Conservation (phyloP, 169 alveolate genomes). For the Theileria annulata region DNA sequence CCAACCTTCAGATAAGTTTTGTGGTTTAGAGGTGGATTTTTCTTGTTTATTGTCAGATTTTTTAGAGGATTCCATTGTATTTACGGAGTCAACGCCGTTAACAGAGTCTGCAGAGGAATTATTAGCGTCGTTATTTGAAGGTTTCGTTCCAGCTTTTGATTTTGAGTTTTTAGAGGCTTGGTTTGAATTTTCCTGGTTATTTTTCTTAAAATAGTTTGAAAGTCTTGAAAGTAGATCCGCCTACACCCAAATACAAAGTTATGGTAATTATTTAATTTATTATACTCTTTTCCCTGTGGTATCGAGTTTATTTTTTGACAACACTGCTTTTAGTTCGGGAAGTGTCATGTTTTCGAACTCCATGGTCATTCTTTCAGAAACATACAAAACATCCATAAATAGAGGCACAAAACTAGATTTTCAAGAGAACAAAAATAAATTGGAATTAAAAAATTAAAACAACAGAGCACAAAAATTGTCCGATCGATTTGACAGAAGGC, state of each 20-base stretch:
- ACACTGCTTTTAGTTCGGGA: constrained; percentile 48
- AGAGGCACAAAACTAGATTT: background rate
- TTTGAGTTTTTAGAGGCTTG: background rate
- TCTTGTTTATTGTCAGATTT: background rate
- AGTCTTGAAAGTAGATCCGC: constrained; percentile 22
- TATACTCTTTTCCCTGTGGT: constrained; percentile 62
- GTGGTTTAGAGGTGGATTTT: background rate
- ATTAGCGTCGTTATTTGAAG: background rate
- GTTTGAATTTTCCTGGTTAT: background rate
- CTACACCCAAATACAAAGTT: background rate
- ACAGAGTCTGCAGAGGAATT: background rate
- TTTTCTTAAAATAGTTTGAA: constrained; percentile 10
- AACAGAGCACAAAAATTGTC: background rate
- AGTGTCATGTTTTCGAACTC: constrained; percentile 39
- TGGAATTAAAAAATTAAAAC: background rate
- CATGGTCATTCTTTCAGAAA: constrained; percentile 17
- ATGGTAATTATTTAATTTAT: background rate
- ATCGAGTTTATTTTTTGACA: constrained; percentile 25
- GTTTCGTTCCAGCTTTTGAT: constrained; percentile 5
- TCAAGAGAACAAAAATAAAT: background rate
- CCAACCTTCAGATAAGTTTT: background rate
- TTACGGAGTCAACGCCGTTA: background rate
- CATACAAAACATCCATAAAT: constrained; percentile 18
- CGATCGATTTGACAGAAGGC: background rate
- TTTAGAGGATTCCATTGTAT: background rate